A percentile compares a stretch with the other conserved stretches of the same genome.
Conservation (phyloP, 225 moss, liverwort and hornwort species). For the Bryum argenteum region DNA sequence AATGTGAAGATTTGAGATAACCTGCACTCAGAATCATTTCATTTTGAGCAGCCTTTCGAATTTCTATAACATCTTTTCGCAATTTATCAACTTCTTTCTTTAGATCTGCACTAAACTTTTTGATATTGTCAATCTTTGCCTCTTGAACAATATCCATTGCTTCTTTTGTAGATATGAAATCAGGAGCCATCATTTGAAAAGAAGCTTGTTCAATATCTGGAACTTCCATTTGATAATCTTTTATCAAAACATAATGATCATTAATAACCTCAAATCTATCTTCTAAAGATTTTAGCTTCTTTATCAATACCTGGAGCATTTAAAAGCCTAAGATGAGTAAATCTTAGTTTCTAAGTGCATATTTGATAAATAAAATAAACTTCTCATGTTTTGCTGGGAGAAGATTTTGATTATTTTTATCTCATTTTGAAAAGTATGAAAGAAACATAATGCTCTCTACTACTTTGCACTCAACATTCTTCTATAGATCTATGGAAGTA, state of each 20-base stretch:
- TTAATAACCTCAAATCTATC: conserved; percentile 62
- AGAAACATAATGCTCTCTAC: too few relatives aligned
- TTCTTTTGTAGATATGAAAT: conserved; percentile 71
- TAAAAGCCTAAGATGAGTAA: not conserved
- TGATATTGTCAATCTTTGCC: conserved; percentile 70
- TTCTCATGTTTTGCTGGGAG: too few relatives aligned
- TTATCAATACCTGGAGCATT: conserved; percentile 39
- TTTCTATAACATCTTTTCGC: conserved; percentile 62
- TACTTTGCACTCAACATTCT: too few relatives aligned
- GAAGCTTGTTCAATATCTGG: conserved; percentile 70
- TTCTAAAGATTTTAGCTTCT: conserved; percentile 54
- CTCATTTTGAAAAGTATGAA: too few relatives aligned
- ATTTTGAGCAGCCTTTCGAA: conserved; percentile 71
- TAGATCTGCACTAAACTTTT: conserved; percentile 67
- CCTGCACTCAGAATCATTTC: conserved; percentile 70
- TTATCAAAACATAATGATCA: conserved; percentile 69
- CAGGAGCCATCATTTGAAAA: conserved; percentile 62
- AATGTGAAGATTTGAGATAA: not conserved
- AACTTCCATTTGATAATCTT: conserved; percentile 65
- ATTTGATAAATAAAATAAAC: too few relatives aligned
- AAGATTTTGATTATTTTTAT: rapidly evolving
- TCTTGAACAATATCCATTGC: conserved; percentile 75
- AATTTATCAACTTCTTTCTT: conserved; percentile 65
- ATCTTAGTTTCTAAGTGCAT: too few relatives aligned
- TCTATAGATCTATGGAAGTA: too few relatives aligned